Evolutionary conservation across 1,139 yeast genomes (phyloP).

Genomic region (Pichia sp.): DNA sequence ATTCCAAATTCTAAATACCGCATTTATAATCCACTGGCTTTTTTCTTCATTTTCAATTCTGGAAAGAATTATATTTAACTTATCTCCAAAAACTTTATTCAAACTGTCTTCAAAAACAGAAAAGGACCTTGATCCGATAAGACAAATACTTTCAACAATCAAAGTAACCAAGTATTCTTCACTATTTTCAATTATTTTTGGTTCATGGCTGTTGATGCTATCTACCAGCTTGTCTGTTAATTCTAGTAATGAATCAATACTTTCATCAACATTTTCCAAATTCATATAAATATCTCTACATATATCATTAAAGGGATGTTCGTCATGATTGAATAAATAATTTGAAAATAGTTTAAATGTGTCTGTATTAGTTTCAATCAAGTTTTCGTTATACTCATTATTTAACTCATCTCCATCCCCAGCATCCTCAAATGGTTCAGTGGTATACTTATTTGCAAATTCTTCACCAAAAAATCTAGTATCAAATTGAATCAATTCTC

Average conservation of each 20-base stretch:
- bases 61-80: constrained; percentile 37
- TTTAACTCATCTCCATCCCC: constrained; percentile 17
- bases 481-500: constrained; percentile 26
- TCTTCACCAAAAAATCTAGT: constrained; percentile 28
- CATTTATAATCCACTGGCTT: constrained; percentile 44
- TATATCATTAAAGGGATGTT: constrained; percentile 27
- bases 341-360: constrained; percentile 21
- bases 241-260: constrained; percentile 25
- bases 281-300: constrained; percentile 29
- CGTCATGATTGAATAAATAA: constrained; percentile 29
- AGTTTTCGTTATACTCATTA: neutral
- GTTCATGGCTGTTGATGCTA: constrained; percentile 25
- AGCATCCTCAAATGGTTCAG: constrained; percentile 13
- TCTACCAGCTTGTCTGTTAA: constrained; percentile 22
- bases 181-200: constrained; percentile 33
- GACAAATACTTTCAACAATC: constrained; percentile 66
- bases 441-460: constrained; percentile 17
- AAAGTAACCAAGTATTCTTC: constrained; percentile 50
- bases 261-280: constrained; percentile 26
- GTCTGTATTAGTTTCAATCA: constrained; percentile 17
- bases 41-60: constrained; percentile 30
- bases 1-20: constrained; percentile 71
- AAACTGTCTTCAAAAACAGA: constrained; percentile 59
- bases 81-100: constrained; percentile 25
- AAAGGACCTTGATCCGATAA: constrained; percentile 82